Base-by-base conservation (phyloP, 176 grass and related monocot genomes). In the Neostapfia colusana region DNA sequence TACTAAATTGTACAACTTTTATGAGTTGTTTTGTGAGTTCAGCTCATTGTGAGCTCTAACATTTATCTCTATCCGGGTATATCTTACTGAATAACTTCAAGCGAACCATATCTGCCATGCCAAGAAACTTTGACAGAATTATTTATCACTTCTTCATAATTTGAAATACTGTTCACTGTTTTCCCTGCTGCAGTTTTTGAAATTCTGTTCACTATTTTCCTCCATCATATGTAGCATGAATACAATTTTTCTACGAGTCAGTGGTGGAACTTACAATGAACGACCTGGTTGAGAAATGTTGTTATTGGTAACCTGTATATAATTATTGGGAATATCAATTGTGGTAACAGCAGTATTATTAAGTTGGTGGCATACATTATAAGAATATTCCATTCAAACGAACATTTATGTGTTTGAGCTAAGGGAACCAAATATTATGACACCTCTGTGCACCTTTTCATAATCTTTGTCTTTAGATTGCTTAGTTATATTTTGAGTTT, bases 41-140 rank as follows among this genome's bases (percentile, higher is more conserved):
- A 67, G 1, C 17, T 7, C 3, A 21, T 37, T 73, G 64, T 56
- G n/a, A 24, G 8, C 11, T 25, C 25, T 44, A 26, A 48, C 27
- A 38, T 58, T 48, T 12, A 39, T 16, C 18, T 35, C 49, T 42
- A 42, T 10, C 62, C 18, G 20, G 42, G 3, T 44, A 14, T 15
- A 69, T 69, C 37, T 74, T 42, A 53, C 68, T n/a, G 23, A 25
- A 67, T 54, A 44, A 70, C 37, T 70, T 1, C 14, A 55, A 79
- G 65, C 16, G 12, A 41, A 51, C 59, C 63, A 53, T 26, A 61
- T 76, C 15, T 76, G 26, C 38, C 3, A 56, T 35, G 12, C 31
- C 31, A 31, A 31, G 31, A 31, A 31, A 31, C 31, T 31, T 31
- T 63, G 25, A 76, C 39, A 41, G 39, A 41, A 41, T 31, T 10